A percentile compares a stretch with the other conserved stretches of the same genome.
phyloP scores from a whole-genome alignment of 1,284 basidiomycete genomes.

The Ganoderma boninense region DNA sequence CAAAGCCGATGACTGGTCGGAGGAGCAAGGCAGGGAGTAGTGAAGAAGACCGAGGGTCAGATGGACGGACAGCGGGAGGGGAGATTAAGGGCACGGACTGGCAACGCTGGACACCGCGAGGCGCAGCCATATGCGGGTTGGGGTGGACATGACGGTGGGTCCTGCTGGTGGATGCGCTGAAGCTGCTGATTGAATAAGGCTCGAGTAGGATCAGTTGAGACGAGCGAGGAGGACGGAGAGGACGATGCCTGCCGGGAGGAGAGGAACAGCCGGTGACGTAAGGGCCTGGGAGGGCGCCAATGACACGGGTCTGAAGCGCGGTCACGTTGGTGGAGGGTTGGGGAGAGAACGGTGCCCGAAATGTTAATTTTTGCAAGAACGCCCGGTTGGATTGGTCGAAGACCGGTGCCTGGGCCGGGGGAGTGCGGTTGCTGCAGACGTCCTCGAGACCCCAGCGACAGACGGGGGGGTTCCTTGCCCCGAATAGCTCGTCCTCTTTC shows the following conservation, averaged over 20 bases:
- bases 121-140: slow-evolving; percentile 25
- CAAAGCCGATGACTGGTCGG: slow-evolving; percentile 63
- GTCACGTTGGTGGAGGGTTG: slow-evolving; percentile 25
- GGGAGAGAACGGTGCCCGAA: not conserved
- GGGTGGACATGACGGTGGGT: slow-evolving; percentile 8
- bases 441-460: not conserved
- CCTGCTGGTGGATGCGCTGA: not conserved
- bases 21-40: not conserved
- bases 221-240: not conserved
- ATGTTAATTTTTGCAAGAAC: not conserved
- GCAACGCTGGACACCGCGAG: slow-evolving; percentile 24
- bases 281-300: not conserved
- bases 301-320: slow-evolving; percentile 15
- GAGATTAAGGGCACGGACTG: slow-evolving; percentile 20
- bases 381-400: not conserved
- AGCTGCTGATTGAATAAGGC: not conserved
- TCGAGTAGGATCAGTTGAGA: not conserved
- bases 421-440: not conserved
- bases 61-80: not conserved
- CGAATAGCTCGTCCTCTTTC: not conserved
- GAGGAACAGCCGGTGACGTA: not conserved
- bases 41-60: not conserved
- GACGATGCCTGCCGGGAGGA: not conserved
- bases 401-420: not conserved
- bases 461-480: not conserved